Evolutionary conservation across 2,329 filamentous ascomycete genomes (phyloP).

Genomic region (Xylaria sp.): DNA sequence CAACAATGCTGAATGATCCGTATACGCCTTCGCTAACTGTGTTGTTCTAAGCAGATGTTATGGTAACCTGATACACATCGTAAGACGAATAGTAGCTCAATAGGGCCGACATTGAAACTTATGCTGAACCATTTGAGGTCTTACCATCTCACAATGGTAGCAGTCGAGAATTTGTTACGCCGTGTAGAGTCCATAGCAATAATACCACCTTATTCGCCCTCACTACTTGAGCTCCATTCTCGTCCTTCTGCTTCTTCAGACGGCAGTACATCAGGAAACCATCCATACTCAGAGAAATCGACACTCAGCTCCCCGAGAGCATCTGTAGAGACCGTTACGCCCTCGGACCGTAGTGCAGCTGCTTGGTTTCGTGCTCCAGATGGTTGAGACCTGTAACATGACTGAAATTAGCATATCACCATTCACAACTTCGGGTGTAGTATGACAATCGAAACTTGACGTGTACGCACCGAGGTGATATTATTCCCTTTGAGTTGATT

Average conservation of each 20-base stretch:
- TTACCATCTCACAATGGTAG: not conserved
- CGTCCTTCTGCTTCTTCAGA: constrained; percentile 48
- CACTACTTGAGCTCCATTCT: constrained; percentile 13
- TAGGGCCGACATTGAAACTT: no score
- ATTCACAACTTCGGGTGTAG: not conserved
- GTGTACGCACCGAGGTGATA: constrained; percentile 73
- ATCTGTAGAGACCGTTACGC: constrained; percentile 55
- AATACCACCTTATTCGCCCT: constrained; percentile 11
- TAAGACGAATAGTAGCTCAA: not conserved
- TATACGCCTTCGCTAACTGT: constrained; percentile 7
- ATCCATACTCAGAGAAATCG: constrained; percentile 58
- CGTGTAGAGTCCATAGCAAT: constrained; percentile 11
- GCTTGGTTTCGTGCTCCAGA: constrained; percentile 58
- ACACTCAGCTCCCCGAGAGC: constrained; percentile 59
- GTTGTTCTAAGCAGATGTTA: not conserved
- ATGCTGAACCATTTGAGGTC: not conserved
- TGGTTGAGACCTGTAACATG: constrained; percentile 52
- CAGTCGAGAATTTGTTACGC: not conserved
- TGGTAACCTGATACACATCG: not conserved
- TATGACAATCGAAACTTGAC: not conserved
- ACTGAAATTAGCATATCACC: constrained; percentile 12
- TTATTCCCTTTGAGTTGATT: constrained; percentile 83
- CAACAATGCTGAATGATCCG: not conserved
- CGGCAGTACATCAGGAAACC: constrained; percentile 59
- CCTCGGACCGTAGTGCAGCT: constrained; percentile 55